Percentiles rank a stretch among this genome's conserved stretches.
Evolutionary conservation across 2,329 filamentous ascomycete genomes (phyloP).

Genomic region (Claviceps pusilla): DNA sequence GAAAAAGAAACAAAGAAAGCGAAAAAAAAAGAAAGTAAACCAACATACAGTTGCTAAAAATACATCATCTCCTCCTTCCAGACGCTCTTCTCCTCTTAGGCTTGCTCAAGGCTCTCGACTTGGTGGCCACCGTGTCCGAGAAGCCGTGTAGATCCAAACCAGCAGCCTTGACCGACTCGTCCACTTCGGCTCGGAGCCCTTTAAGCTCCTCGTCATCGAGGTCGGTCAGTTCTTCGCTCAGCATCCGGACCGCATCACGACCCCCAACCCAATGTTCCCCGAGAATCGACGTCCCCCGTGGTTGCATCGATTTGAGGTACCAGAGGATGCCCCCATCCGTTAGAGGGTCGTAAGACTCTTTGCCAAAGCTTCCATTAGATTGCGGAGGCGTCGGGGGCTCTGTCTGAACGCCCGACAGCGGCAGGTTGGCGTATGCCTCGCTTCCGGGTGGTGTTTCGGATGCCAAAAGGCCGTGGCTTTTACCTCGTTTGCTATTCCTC

Average conservation of each 20-base stretch:
- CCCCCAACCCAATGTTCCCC: constrained; percentile 52
- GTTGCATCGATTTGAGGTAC: constrained; percentile 73
- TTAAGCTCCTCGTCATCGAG: constrained; percentile 82
- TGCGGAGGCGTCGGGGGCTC: constrained; percentile 52
- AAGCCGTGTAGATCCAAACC: constrained; percentile 11
- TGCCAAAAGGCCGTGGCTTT: constrained; percentile 11
- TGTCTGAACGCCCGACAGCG: constrained; percentile 14
- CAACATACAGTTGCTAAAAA: neutral
- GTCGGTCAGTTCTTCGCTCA: constrained; percentile 81
- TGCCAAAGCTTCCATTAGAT: constrained; percentile 42
- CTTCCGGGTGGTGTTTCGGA: constrained; percentile 33
- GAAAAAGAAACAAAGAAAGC: neutral
- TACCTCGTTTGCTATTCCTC: constrained; percentile 13
- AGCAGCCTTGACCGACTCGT: constrained; percentile 22
- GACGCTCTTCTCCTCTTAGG: constrained; percentile 21
- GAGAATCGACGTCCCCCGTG: constrained; percentile 62
- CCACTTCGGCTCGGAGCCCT: constrained; percentile 44
- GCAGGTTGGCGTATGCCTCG: constrained; percentile 27
- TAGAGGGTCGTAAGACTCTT: constrained; percentile 37
- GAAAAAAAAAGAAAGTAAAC: neutral
- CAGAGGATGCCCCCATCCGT: constrained; percentile 69
- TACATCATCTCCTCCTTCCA: constrained; percentile 18
- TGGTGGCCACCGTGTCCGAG: constrained; percentile 8
- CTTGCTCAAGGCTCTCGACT: constrained; percentile 15
- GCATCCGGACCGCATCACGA: constrained; percentile 47